phyloP scores from a whole-genome alignment of 164 flowering plant species.

The Amborella trichopoda region DNA sequence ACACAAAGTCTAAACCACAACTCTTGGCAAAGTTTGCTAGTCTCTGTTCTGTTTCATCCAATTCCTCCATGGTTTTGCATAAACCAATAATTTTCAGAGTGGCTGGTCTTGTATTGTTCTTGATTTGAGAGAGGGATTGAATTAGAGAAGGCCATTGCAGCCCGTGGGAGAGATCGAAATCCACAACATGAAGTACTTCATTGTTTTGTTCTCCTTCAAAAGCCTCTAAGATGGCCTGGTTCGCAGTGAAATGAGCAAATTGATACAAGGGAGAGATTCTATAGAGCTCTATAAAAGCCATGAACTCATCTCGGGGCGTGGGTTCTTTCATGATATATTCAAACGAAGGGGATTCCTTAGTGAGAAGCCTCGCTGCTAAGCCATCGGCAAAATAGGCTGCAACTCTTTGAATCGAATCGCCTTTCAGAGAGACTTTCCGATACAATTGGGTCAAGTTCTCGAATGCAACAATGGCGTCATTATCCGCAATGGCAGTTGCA shows the following conservation, averaged over 20 bases:
- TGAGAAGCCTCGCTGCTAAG: slow-evolving; percentile 42
- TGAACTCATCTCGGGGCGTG: slow-evolving; percentile 37
- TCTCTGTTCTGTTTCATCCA: slow-evolving; percentile 47
- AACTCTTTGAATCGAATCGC: slow-evolving; percentile 57
- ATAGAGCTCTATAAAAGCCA: slow-evolving; percentile 41
- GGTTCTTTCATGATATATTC: slow-evolving; percentile 47
- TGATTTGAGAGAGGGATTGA: slow-evolving; percentile 67
- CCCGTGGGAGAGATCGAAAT: slow-evolving; percentile 58
- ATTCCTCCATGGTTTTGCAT: slow-evolving; percentile 35
- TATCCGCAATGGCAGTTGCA: slow-evolving; percentile 41
- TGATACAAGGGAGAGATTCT: slow-evolving; percentile 58
- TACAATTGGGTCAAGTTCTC: slow-evolving; percentile 40
- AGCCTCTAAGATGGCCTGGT: slow-evolving; percentile 59
- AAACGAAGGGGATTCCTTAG: slow-evolving; percentile 42
- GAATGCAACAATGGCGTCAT: slow-evolving; percentile 15
- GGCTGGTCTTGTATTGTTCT: slow-evolving; percentile 17
- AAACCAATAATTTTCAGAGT: slow-evolving; percentile 43
- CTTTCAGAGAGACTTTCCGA: slow-evolving; percentile 26
- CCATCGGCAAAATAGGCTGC: slow-evolving; percentile 68
- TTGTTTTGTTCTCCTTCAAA: slow-evolving; percentile 34
- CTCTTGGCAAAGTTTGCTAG: slow-evolving; percentile 44
- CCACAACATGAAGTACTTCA: slow-evolving; percentile 42
- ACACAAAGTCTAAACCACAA: slow-evolving; percentile 41
- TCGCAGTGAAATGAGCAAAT: slow-evolving; percentile 76
- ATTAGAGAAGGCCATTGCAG: slow-evolving; percentile 83